Base-by-base conservation (phyloP, 1,284 basidiomycete species). In the Ustilago xerochloae region DNA sequence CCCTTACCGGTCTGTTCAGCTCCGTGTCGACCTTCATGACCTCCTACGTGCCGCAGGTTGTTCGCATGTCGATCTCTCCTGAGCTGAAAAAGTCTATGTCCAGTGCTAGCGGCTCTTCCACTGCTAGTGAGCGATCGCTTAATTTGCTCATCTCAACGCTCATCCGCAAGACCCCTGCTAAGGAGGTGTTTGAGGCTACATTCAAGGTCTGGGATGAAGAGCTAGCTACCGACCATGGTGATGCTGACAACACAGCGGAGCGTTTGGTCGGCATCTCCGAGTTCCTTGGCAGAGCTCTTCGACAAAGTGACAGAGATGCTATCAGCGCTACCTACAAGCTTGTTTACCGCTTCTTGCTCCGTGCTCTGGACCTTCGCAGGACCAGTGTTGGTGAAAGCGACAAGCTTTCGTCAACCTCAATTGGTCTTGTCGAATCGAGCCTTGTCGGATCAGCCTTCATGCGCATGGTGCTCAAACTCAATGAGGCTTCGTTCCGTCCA, bases 401-500 rank as follows among this genome's bases (percentile, higher is more conserved):
- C 28, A 26, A 20, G 28, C 54, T 73, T 71, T 75, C 43, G 82
- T 81, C 47, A 72, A 78, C 82, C 73, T 70, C 80, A 43, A 87
- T 89, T 68, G 76, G 81, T 52, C 56, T 60, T 28, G 81, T 87
- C 63, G 88, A 88, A 79, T 83, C 84, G 45, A 84, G 84, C 35
- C 84, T 86, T 2, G 84, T 93, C 13, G 48, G 54, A 66, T 85
- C 87, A 2, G 90, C 93, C 3, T 98, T 97, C 87, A 87, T 92
- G 22, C 91, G 95, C 82, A 87, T 98, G 16, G 92, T 95, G 10
- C 89, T 94, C 69, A 97, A 97, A 85, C 88, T 99, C 53, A 97
- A 96, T 80, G 97, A 99, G 81, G 89, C 90, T 0, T 89, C 91
- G 0, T 98, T 99, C 90, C 90, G 90, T 75, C 96, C 96, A 2